Conservation (phyloP, 179 eudicot species). For the Amaranthus tricolor region DNA sequence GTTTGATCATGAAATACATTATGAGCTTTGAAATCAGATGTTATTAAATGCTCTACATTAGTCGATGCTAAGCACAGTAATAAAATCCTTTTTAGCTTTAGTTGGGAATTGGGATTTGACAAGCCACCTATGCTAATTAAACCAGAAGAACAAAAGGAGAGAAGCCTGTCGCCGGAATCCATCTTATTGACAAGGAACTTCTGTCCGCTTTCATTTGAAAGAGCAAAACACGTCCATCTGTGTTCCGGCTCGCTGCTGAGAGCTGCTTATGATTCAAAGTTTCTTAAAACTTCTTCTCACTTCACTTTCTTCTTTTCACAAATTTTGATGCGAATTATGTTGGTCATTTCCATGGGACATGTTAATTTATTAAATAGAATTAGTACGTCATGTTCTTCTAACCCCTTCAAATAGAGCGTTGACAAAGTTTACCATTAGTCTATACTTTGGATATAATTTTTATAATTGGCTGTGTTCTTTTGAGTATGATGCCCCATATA, state of each 20-base stretch:
- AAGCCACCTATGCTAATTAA: slow-evolving; percentile 31
- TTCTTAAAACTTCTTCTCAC: slow-evolving; percentile 24
- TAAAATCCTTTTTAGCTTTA: slow-evolving; percentile 10
- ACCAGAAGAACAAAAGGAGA: slow-evolving; percentile 57
- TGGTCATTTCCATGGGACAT: not conserved
- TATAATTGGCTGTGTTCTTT: not conserved
- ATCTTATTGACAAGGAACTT: slow-evolving; percentile 54
- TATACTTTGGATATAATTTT: not conserved
- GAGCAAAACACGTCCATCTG: slow-evolving; percentile 51
- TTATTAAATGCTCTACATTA: not conserved
- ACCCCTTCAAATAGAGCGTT: no score
- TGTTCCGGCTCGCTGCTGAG: slow-evolving; percentile 53
- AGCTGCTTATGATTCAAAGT: slow-evolving; percentile 74
- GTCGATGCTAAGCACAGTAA: not conserved
- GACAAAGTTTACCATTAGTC: no score
- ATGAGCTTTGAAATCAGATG: slow-evolving; percentile 4
- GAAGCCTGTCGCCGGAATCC: slow-evolving; percentile 54
- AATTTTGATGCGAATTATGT: not conserved
- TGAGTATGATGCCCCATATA: not conserved
- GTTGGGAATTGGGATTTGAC: slow-evolving; percentile 32
- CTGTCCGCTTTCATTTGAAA: slow-evolving; percentile 58
- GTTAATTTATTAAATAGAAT: not conserved
- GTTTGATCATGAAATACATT: slow-evolving; percentile 7
- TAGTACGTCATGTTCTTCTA: not conserved
- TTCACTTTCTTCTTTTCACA: slow-evolving; percentile 16